Evolutionary conservation across 768 basidiomycete species (phyloP).

Genomic region (Trametopsis cervina): DNA sequence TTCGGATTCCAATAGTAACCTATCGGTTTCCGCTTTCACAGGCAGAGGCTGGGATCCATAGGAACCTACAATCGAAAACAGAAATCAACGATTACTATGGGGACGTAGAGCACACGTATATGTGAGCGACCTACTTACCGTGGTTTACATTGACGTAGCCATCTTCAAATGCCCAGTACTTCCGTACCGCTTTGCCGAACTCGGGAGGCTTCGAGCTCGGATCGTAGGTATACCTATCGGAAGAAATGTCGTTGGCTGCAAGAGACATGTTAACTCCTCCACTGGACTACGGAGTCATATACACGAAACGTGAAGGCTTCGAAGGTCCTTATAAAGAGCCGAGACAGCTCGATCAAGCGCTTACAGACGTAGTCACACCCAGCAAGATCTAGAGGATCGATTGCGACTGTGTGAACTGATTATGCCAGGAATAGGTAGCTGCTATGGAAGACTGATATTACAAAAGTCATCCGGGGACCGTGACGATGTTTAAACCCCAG

Average conservation of each 20-base stretch:
- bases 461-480: too few relatives aligned
- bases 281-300: too few relatives aligned
- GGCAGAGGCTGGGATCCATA: slow-evolving; percentile 51
- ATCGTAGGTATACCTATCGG: slow-evolving; percentile 16
- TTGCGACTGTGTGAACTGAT: too few relatives aligned
- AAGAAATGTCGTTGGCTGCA: background rate
- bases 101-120: background rate
- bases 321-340: too few relatives aligned
- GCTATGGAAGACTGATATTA: too few relatives aligned
- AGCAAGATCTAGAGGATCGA: too few relatives aligned
- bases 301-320: background rate
- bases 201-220: slow-evolving; percentile 26
- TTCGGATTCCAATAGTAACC: slow-evolving; percentile 37
- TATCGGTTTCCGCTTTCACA: slow-evolving; percentile 38
- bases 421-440: too few relatives aligned
- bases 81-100: background rate
- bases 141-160: slow-evolving; percentile 61
- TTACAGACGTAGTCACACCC: too few relatives aligned
- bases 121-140: slow-evolving; percentile 30
- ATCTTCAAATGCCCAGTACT: slow-evolving; percentile 50
- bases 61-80: slow-evolving; percentile 38
- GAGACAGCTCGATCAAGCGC: too few relatives aligned
- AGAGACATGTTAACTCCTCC: background rate
- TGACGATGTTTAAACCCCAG: too few relatives aligned
- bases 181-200: slow-evolving; percentile 51